Evolutionary conservation across 2,329 filamentous ascomycete genomes (phyloP).

Genomic region (Cyclaneusma minus): DNA sequence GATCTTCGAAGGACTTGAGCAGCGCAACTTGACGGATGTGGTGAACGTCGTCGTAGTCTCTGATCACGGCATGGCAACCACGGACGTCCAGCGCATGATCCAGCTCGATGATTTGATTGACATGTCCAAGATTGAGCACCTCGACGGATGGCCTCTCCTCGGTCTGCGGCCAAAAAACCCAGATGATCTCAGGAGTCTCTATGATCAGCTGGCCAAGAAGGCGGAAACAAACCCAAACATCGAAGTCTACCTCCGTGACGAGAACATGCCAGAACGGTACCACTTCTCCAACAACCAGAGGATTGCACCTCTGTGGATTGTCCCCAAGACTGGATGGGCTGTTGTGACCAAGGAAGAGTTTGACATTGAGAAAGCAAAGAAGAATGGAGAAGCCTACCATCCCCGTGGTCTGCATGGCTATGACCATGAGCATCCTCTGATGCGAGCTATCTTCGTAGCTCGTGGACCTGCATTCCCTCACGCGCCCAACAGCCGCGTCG

Average conservation of each 20-base stretch:
- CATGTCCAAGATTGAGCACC: slow-evolving; percentile 59
- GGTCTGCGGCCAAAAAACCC: slow-evolving; percentile 68
- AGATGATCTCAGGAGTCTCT: slow-evolving; percentile 48
- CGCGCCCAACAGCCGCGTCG: slow-evolving; percentile 60
- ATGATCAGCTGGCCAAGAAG: slow-evolving; percentile 42
- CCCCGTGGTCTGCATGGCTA: slow-evolving; percentile 86
- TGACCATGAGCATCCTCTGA: slow-evolving; percentile 84
- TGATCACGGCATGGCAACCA: slow-evolving; percentile 97
- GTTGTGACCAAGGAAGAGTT: slow-evolving; percentile 73
- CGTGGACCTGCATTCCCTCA: slow-evolving; percentile 87
- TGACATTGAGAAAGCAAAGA: slow-evolving; percentile 50
- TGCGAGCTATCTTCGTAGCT: slow-evolving; percentile 91
- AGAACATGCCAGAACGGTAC: slow-evolving; percentile 82
- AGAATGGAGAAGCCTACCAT: slow-evolving; percentile 52
- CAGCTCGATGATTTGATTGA: slow-evolving; percentile 87
- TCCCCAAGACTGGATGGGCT: slow-evolving; percentile 86
- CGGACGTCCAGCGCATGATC: slow-evolving; percentile 61
- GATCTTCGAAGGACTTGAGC: slow-evolving; percentile 60
- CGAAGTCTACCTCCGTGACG: slow-evolving; percentile 74
- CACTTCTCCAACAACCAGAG: slow-evolving; percentile 80
- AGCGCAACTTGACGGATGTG: slow-evolving; percentile 71
- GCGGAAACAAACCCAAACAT: slow-evolving; percentile 50
- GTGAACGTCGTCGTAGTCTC: slow-evolving; percentile 95
- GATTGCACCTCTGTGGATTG: slow-evolving; percentile 88
- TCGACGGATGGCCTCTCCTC: slow-evolving; percentile 87